Evolutionary conservation across 2,329 filamentous ascomycete species (phyloP).

Genomic region (Emergomyces africanus): DNA sequence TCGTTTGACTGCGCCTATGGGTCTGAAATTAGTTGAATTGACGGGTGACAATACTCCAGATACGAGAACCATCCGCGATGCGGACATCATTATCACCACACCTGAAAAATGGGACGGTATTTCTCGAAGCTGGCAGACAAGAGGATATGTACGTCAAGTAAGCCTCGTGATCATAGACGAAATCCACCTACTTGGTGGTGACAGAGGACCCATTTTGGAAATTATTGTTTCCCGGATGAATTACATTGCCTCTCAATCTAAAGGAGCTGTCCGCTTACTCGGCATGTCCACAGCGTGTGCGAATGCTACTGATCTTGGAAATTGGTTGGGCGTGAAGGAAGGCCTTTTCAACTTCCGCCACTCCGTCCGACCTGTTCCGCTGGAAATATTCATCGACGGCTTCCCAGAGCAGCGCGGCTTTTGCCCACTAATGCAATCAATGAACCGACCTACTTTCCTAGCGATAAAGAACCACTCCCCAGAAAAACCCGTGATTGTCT

Average conservation of each 20-base stretch:
- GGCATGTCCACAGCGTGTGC: constrained; percentile 99
- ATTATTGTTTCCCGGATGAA: constrained; percentile 95
- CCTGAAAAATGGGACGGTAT: constrained; percentile 99
- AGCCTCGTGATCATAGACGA: constrained; percentile 97
- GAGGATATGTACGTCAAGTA: constrained; percentile 90
- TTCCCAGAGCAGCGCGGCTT: constrained; percentile 93
- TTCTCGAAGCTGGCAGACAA: constrained; percentile 94
- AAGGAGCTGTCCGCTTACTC: constrained; percentile 74
- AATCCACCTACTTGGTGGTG: constrained; percentile 92
- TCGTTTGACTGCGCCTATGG: constrained; percentile 68
- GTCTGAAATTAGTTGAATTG: constrained; percentile 82
- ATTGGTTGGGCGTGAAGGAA: constrained; percentile 95
- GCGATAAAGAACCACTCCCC: constrained; percentile 96
- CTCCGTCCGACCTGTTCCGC: constrained; percentile 86
- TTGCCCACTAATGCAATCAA: constrained; percentile 95
- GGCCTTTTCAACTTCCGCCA: constrained; percentile 95
- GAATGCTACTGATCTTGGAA: constrained; percentile 84
- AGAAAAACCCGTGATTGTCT: constrained; percentile 94
- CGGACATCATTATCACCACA: constrained; percentile 95
- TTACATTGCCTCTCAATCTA: constrained; percentile 90
- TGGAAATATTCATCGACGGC: constrained; percentile 95
- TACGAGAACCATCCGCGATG: constrained; percentile 85
- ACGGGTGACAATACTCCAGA: constrained; percentile 98
- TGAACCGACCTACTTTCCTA: constrained; percentile 94
- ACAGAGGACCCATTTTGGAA: constrained; percentile 92